Conservation (phyloP, 2,329 filamentous ascomycete genomes). For the Aureobasidium sp. region DNA sequence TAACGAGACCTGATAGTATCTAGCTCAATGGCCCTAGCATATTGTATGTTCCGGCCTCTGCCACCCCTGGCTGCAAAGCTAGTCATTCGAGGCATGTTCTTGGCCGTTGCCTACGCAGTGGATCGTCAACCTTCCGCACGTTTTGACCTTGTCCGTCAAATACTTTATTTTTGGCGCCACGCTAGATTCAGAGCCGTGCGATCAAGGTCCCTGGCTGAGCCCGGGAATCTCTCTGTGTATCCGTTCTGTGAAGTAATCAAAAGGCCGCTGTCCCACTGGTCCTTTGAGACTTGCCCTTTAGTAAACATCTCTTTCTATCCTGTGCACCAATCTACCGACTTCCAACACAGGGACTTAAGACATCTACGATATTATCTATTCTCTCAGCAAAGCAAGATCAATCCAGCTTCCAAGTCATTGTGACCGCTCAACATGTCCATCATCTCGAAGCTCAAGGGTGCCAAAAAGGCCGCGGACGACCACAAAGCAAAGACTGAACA, state of each 20-base stretch:
- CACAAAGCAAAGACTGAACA: conserved; percentile 21
- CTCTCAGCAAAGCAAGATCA: neutral
- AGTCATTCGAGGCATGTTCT: neutral
- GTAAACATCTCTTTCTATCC: neutral
- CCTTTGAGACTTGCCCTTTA: neutral
- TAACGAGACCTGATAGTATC: conserved; percentile 5
- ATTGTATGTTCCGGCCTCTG: neutral
- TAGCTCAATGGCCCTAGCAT: neutral
- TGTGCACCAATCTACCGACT: neutral
- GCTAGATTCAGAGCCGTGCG: conserved; percentile 12
- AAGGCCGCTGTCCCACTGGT: conserved; percentile 11
- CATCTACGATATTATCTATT: neutral
- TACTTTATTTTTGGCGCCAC: conserved; percentile 13
- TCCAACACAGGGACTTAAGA: neutral
- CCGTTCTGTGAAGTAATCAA: conserved; percentile 8
- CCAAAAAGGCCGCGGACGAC: conserved; percentile 25
- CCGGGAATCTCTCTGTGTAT: neutral
- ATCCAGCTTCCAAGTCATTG: neutral
- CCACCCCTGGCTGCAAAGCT: conserved; percentile 8
- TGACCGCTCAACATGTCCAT: conserved; percentile 24
- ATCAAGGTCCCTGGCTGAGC: conserved; percentile 1
- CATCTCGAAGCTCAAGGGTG: conserved; percentile 28
- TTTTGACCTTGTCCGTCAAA: conserved; percentile 11
- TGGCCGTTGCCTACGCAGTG: conserved; percentile 6
- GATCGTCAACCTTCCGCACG: conserved; percentile 1